Evolutionary conservation across 495 filamentous ascomycete genomes (phyloP).

Genomic region (Elasticomyces elasticus): DNA sequence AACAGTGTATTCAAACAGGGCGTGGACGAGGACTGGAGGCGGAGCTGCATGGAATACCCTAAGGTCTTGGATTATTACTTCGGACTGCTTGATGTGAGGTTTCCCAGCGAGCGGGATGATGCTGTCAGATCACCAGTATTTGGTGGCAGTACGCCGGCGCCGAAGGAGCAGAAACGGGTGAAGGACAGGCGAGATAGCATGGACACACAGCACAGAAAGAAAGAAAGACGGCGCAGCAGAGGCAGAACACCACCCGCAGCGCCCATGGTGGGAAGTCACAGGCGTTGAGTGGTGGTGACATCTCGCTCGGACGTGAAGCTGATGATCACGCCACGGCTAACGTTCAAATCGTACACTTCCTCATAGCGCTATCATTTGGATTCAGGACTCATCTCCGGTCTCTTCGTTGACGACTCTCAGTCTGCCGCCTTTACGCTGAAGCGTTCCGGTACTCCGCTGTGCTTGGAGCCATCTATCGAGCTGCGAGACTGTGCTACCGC

Average conservation of each 20-base stretch:
- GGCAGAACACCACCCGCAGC: constrained; percentile 10
- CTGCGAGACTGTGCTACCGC: constrained; percentile 5
- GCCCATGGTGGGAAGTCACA: constrained; percentile 4
- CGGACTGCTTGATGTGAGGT: constrained; percentile 49
- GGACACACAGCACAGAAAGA: constrained; percentile 1
- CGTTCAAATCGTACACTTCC: background rate
- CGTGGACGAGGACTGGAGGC: constrained; percentile 65
- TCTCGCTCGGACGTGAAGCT: no score
- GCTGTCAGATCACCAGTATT: constrained; percentile 17
- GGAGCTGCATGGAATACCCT: constrained; percentile 58
- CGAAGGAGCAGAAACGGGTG: constrained; percentile 18
- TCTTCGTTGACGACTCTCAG: constrained; percentile 12
- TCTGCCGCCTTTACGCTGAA: constrained; percentile 7
- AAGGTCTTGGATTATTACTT: constrained; percentile 67
- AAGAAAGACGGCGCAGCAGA: constrained; percentile 5
- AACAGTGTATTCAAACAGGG: constrained; percentile 53
- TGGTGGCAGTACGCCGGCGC: background rate
- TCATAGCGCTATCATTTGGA: background rate
- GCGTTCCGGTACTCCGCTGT: constrained; percentile 7
- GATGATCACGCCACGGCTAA: background rate
- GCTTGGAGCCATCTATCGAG: constrained; percentile 13
- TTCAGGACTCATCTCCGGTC: background rate
- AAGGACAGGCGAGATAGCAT: constrained; percentile 15
- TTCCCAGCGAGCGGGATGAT: constrained; percentile 35
- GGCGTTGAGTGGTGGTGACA: constrained; percentile 1